Evolutionary conservation across 2,329 filamentous ascomycete genomes (phyloP).

Genomic region (Huntiella decipiens): DNA sequence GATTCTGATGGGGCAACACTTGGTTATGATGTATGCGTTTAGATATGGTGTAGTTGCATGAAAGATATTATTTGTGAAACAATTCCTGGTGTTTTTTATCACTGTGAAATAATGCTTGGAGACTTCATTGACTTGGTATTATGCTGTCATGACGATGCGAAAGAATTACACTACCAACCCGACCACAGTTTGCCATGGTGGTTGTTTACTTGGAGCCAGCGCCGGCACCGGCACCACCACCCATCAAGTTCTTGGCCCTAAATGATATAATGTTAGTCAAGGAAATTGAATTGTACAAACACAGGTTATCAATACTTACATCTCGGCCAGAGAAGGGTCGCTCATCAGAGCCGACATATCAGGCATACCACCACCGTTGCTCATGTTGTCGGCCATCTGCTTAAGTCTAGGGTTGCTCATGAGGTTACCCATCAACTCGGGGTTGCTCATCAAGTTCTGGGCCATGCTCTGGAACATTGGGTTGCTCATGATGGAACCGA

Average conservation of each 20-base stretch:
- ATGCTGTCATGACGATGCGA: too few species aligned
- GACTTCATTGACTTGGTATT: too few species aligned
- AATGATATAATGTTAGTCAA: background rate
- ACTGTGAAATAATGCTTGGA: too few species aligned
- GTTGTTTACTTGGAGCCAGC: constrained; percentile 11
- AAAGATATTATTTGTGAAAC: too few species aligned
- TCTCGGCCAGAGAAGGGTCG: constrained; percentile 78
- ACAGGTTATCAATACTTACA: constrained; percentile 42
- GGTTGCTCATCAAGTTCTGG: constrained; percentile 93
- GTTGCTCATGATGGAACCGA: constrained; percentile 80
- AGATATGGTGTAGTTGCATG: too few species aligned
- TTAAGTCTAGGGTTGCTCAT: constrained; percentile 86
- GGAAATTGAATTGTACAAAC: background rate
- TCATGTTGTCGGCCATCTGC: constrained; percentile 71
- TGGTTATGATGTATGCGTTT: too few species aligned
- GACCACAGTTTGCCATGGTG: too few species aligned
- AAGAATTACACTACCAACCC: too few species aligned
- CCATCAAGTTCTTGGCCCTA: constrained; percentile 30
- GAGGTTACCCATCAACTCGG: constrained; percentile 73
- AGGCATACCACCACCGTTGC: constrained; percentile 61
- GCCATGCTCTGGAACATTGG: constrained; percentile 98
- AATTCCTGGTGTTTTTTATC: too few species aligned
- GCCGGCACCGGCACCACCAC: constrained; percentile 17
- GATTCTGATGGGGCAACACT: too few species aligned
- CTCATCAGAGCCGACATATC: constrained; percentile 74